Percentiles rank a stretch among this genome's conserved stretches.
phyloP scores from a whole-genome alignment of 768 basidiomycete genomes.

The Boletellus ananiceps region DNA sequence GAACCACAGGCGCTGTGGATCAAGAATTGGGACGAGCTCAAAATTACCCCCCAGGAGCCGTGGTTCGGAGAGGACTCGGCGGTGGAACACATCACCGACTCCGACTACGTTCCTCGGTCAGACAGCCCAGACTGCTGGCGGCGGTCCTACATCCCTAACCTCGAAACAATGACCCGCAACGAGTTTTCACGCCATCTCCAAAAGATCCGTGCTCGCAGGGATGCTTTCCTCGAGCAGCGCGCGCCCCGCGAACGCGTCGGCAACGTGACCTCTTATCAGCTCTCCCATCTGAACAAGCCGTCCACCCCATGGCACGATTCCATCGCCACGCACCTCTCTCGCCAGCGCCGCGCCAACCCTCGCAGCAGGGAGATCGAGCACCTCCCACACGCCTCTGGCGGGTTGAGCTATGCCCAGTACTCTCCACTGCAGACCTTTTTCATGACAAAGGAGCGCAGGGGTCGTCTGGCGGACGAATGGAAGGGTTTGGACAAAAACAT shows the following conservation, averaged over 20 bases:
- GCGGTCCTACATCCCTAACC: constrained; percentile 41
- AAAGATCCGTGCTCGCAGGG: constrained; percentile 53
- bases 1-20: constrained; percentile 66
- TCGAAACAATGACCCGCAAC: constrained; percentile 53
- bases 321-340: constrained; percentile 15
- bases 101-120: constrained; percentile 22
- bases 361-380: constrained; percentile 46
- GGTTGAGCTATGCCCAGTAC: constrained; percentile 54
- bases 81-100: constrained; percentile 22
- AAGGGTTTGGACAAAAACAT: constrained; percentile 9
- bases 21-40: constrained; percentile 59
- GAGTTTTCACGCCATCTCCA: constrained; percentile 58
- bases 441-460: constrained; percentile 50
- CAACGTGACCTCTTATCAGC: constrained; percentile 27
- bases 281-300: constrained; percentile 18
- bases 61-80: constrained; percentile 11
- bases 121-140: constrained; percentile 19
- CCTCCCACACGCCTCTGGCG: constrained; percentile 60
- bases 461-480: constrained; percentile 46
- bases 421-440: constrained; percentile 51
- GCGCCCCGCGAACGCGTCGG: constrained; percentile 9
- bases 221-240: constrained; percentile 48
- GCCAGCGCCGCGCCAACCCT: constrained; percentile 23
- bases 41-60: constrained; percentile 13
- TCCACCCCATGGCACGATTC: constrained; percentile 26